phyloP scores from a whole-genome alignment of 1,284 basidiomycete species.

The Fomitopsis pinicola region DNA sequence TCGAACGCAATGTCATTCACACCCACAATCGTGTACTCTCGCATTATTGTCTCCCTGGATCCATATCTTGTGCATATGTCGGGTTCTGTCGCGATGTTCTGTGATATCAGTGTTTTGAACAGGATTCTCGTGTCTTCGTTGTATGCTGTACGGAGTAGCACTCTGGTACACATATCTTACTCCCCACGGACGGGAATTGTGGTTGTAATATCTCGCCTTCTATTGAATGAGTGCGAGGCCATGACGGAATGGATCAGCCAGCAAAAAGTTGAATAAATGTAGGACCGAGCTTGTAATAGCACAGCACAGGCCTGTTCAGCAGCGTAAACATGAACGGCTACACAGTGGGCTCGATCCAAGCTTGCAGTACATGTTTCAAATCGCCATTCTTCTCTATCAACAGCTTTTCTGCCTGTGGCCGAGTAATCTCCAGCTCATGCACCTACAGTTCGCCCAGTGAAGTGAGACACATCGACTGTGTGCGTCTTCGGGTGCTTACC shows the following conservation, averaged over 20 bases:
- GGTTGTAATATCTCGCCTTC: no score
- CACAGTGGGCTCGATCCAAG: slow-evolving; percentile 15
- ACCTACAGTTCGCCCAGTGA: slow-evolving; percentile 33
- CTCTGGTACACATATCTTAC: no score
- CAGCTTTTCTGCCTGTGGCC: slow-evolving; percentile 52
- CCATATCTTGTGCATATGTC: neutral
- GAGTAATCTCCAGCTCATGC: slow-evolving; percentile 59
- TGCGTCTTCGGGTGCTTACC: slow-evolving; percentile 18
- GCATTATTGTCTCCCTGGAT: neutral
- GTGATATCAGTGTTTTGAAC: neutral
- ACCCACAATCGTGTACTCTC: neutral
- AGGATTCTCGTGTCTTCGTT: neutral
- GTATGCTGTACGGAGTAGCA: neutral
- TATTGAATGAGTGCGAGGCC: no score
- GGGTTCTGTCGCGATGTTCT: neutral
- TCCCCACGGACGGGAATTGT: no score
- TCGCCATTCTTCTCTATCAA: slow-evolving; percentile 40
- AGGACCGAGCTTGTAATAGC: no score
- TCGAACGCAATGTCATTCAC: neutral
- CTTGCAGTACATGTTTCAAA: slow-evolving; percentile 26
- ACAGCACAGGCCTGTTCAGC: no score
- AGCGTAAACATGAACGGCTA: neutral
- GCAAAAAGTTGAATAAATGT: no score
- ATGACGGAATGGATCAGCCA: no score
- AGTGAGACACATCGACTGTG: neutral